Base-by-base conservation (phyloP, 768 basidiomycete species). In the Lactarius deliciosus region DNA sequence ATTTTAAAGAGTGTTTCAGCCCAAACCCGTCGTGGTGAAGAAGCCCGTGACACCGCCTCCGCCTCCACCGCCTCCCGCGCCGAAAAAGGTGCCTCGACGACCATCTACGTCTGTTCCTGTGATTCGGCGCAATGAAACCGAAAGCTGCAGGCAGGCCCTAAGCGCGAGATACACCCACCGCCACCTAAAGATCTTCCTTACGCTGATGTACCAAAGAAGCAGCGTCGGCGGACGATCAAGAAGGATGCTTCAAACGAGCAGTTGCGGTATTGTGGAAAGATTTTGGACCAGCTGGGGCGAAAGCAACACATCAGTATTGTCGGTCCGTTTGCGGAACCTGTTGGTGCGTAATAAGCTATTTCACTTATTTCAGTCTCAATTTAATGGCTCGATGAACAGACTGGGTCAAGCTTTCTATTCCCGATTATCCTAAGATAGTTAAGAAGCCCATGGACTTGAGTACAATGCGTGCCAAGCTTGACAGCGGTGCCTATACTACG, bases 101-200 rank as follows among this genome's bases (percentile, higher is more conserved):
- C 80, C 88, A 1, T 96, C 94, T 18, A 87, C 90, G 2, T 89
- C 92, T 11, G 82, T 92, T 2, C 93, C 94, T 50, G 85, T 86
- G 64, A 91, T 94, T 71, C 85, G 94, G 63, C 91, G 94, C 56
- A 89, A 87, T 30, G 92, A 93, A 6, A 76, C 76, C 16, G 81
- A 83, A 65, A 80, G 82, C 67, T n/a, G 80, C 77, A 30, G 84
- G 85, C 28, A 87, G 97, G n/a, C 96, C 96, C 2, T n/a, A 98
- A 98, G 79, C 92, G 97, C 62, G 97, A 99, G 76, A 96, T 98
- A 34, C 96, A 98, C 74, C 93, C 96, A 4, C 96, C 96, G 13
- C 90, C 94, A 25, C 88, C 94, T 0, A 96, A 94, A 77, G 96
- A 98, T 72, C 77, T 95, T 11, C 85, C 89, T 0, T 97, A 96